These are phyloP conservation scores for Cryphonectria naterciae DNA, from an alignment of 2,329 filamentous ascomycete species.

Conservation along the genomic window DNA sequence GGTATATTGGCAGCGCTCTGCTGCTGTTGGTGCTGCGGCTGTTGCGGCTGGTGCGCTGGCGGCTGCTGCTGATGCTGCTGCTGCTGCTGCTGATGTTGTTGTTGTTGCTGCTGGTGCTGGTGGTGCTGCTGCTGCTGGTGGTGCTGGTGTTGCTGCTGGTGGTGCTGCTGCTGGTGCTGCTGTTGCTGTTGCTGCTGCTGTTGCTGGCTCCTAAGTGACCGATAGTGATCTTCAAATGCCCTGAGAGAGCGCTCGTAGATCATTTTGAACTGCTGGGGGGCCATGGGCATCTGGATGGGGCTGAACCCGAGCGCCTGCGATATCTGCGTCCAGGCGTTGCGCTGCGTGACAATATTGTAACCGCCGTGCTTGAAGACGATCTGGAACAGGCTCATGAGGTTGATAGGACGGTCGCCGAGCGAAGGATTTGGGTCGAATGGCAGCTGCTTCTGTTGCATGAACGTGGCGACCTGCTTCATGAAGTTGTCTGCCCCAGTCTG, in stretches of 20 bases:
- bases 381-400: slow-evolving; percentile 77
- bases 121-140: slow-evolving; percentile 43
- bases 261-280: slow-evolving; percentile 69
- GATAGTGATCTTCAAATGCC: slow-evolving; percentile 73
- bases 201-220: slow-evolving; percentile 56
- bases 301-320: slow-evolving; percentile 67
- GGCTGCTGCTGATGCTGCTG: slow-evolving; percentile 51
- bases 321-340: slow-evolving; percentile 75
- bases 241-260: slow-evolving; percentile 77
- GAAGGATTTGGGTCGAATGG: slow-evolving; percentile 76
- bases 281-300: slow-evolving; percentile 66
- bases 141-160: slow-evolving; percentile 40
- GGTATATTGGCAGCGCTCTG: slow-evolving; percentile 38
- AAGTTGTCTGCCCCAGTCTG: slow-evolving; percentile 67
- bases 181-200: slow-evolving; percentile 50
- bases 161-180: slow-evolving; percentile 43
- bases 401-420: slow-evolving; percentile 74
- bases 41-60: slow-evolving; percentile 42
- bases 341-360: slow-evolving; percentile 71
- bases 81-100: slow-evolving; percentile 43
- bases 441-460: slow-evolving; percentile 75
- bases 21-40: slow-evolving; percentile 40
- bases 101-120: no score
- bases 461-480: slow-evolving; percentile 74
- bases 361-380: slow-evolving; percentile 77